Evolutionary conservation across 768 basidiomycete species (phyloP), one percentile per base, ranked within the genome.

Genomic region (Tricholoma bakamatsutake): DNA sequence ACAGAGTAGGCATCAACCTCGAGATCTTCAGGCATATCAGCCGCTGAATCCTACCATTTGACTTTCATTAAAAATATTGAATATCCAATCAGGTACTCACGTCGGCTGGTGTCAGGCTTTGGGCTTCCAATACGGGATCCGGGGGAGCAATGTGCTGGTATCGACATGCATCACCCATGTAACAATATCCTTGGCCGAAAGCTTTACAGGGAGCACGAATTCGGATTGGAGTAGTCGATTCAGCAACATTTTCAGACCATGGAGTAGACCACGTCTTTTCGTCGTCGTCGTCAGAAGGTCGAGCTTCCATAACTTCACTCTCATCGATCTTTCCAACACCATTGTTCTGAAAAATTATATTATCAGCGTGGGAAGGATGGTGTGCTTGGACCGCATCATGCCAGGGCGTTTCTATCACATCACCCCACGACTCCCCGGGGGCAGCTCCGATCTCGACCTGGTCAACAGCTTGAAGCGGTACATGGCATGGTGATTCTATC

Each of bases 171-270:
- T 71, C 69, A 11, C 69, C 71, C 10, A 21, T 57, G 10, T 5
- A 9, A 50, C 74, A 75, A 59, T 66, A 62, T 8, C 73, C 73
- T 58, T 75, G 72, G 1, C 68, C 71, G 60, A 67, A 73, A 18
- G 53, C 60, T 54, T 64, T 69, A 58, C 74, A 76, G 21, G 69
- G 69, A 21, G 62, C 55, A 50, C 68, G 58, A 3, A 61, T 59
- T 52, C 64, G 65, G 1, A 37, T 7, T 9, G 50, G 57, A 30
- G 42, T 37, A 7, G 57, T 50, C 3, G 54, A n/a, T 9, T 48
- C 49, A 31, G 33, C 40, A 24, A 50, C 47, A 17, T 63, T 61
- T 24, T 60, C 52, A 5, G 56, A 53, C 64, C 63, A 65, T 18
- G 59, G 49, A 46, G 15, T 48, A 18, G 52, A 49, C 61, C 61